Percentiles rank a stretch among this genome's conserved stretches.
These are phyloP conservation scores for Monoraphidium neglectum DNA, from an alignment of 139 green algal genomes.

Conservation along the genomic window DNA sequence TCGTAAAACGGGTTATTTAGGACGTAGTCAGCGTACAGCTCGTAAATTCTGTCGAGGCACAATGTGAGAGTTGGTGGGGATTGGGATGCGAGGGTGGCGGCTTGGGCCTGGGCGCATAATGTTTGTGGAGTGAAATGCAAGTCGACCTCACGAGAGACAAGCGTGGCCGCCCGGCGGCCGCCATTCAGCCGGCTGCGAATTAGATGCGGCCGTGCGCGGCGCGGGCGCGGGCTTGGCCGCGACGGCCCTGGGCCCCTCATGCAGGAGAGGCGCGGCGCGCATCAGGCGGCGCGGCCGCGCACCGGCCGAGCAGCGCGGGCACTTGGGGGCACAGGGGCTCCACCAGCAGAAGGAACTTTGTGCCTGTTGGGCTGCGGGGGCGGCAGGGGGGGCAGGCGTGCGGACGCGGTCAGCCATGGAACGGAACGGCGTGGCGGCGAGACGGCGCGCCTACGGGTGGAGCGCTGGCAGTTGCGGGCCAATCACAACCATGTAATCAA, in stretches of 20 bases:
- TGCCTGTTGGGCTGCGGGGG: slow-evolving; percentile 78
- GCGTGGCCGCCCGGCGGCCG: too few species aligned
- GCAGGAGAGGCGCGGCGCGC: neutral
- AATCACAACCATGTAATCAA: too few species aligned
- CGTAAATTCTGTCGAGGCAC: slow-evolving; percentile 56
- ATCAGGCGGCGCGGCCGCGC: neutral
- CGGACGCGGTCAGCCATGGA: neutral
- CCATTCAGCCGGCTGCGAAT: too few species aligned
- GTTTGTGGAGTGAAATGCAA: too few species aligned
- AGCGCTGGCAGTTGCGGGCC: too few species aligned
- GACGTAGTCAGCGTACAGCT: slow-evolving; percentile 83
- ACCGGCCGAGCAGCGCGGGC: slow-evolving; percentile 62
- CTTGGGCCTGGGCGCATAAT: too few species aligned
- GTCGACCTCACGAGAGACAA: too few species aligned
- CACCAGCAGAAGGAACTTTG: slow-evolving; percentile 84
- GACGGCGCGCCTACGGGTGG: too few species aligned
- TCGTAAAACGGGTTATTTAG: slow-evolving; percentile 90
- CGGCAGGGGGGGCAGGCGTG: neutral
- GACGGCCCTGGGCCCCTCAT: too few species aligned
- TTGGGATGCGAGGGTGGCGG: too few species aligned
- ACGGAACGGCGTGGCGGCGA: neutral
- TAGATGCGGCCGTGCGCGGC: too few species aligned
- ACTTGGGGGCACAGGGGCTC: slow-evolving; percentile 72
- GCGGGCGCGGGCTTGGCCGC: neutral
- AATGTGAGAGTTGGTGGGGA: too few species aligned